Evolutionary conservation across 805 yeast genomes (phyloP).

Genomic region (Ogataea polymorpha): DNA sequence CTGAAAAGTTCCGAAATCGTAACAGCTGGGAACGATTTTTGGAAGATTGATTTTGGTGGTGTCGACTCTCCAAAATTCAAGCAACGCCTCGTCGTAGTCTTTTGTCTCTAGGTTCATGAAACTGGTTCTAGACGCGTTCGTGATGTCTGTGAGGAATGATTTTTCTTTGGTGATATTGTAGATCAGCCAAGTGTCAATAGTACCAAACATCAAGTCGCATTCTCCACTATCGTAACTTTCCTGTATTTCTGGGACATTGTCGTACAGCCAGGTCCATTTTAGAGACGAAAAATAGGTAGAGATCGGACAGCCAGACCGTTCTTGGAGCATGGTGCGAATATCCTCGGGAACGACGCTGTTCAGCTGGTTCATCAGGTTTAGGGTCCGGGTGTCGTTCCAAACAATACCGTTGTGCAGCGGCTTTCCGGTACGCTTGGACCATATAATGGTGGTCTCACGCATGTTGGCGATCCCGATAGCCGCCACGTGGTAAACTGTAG

Average conservation of each 20-base stretch:
- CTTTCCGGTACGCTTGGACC: conserved; percentile 80
- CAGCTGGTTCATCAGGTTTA: conserved; percentile 63
- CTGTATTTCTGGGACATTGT: conserved; percentile 65
- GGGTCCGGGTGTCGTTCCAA: conserved; percentile 93
- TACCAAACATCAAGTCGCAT: conserved; percentile 78
- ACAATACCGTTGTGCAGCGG: conserved; percentile 88
- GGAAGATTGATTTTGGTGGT: conserved; percentile 64
- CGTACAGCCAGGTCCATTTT: conserved; percentile 84
- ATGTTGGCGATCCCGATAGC: conserved; percentile 90
- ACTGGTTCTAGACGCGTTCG: conserved; percentile 90
- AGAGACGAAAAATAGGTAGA: conserved; percentile 91
- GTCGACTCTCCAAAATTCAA: conserved; percentile 79
- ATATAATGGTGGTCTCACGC: conserved; percentile 90
- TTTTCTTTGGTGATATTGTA: conserved; percentile 74
- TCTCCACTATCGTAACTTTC: conserved; percentile 72
- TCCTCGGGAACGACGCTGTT: conserved; percentile 51
- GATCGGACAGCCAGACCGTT: conserved; percentile 79
- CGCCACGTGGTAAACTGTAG: conserved; percentile 47
- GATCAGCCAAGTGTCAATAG: conserved; percentile 91
- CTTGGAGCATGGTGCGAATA: conserved; percentile 53
- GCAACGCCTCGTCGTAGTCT: conserved; percentile 71
- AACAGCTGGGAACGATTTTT: conserved; percentile 73
- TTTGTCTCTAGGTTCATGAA: conserved; percentile 78
- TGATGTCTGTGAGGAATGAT: conserved; percentile 76
- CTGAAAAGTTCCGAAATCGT: conserved; percentile 68